phyloP scores from a whole-genome alignment of 2,329 filamentous ascomycete genomes.

The Nemania sp. region DNA sequence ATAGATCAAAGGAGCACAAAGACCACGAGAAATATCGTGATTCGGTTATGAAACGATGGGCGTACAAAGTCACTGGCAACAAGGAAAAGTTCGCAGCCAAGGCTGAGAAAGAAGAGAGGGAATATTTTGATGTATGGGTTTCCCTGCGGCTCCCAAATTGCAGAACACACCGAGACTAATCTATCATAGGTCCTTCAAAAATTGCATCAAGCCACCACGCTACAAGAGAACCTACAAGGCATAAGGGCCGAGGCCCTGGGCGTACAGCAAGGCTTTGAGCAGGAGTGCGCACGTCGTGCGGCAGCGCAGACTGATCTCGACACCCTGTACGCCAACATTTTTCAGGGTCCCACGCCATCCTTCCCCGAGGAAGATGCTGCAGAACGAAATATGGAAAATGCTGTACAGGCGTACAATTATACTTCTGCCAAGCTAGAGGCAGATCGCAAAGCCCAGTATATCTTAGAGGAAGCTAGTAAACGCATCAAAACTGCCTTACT shows the following conservation, averaged over 20 bases:
- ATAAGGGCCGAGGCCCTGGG: conserved; percentile 57
- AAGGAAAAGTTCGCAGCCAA: conserved; percentile 62
- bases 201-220: conserved; percentile 59
- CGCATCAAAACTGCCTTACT: conserved; percentile 53
- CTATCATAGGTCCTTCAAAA: conserved; percentile 53
- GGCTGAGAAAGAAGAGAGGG: conserved; percentile 65
- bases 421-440: conserved; percentile 53
- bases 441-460: conserved; percentile 56
- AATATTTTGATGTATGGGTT: conserved; percentile 62
- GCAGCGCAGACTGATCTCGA: conserved; percentile 62
- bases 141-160: neutral
- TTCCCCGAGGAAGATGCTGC: conserved; percentile 65
- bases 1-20: conserved; percentile 61
- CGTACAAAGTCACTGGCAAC: conserved; percentile 63
- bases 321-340: conserved; percentile 65
- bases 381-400: conserved; percentile 55
- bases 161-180: neutral
- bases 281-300: conserved; percentile 52
- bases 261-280: conserved; percentile 54
- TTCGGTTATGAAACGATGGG: conserved; percentile 63
- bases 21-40: conserved; percentile 66
- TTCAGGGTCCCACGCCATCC: conserved; percentile 63
- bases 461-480: conserved; percentile 56
- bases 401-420: conserved; percentile 55
- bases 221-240: conserved; percentile 55